phyloP scores from a whole-genome alignment of 2,329 filamentous ascomycete species.

The Claviceps quebecensis region DNA sequence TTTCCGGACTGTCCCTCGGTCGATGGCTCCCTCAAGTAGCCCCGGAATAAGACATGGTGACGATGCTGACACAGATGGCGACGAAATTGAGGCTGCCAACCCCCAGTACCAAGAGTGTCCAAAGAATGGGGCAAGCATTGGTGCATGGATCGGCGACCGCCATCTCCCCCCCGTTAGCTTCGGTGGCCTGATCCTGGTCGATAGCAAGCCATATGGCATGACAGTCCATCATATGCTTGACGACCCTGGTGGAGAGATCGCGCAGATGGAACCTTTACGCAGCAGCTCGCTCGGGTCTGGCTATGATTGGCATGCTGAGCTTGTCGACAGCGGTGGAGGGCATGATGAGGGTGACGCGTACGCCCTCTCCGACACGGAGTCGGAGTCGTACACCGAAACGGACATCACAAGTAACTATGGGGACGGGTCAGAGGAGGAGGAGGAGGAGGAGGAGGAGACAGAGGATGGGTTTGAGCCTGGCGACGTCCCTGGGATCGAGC shows the following conservation, averaged over 20 bases:
- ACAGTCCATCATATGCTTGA: conserved; percentile 96
- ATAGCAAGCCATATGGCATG: conserved; percentile 79
- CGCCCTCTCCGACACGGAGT: conserved; percentile 49
- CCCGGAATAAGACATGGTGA: conserved; percentile 7
- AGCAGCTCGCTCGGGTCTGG: conserved; percentile 25
- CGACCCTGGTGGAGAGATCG: conserved; percentile 39
- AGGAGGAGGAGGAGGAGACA: conserved; percentile 40
- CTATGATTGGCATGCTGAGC: conserved; percentile 30
- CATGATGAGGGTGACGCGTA: conserved; percentile 41
- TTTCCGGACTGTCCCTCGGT: conserved; percentile 15
- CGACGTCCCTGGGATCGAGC: conserved; percentile 65
- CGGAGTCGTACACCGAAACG: conserved; percentile 35
- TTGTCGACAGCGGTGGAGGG: conserved; percentile 25
- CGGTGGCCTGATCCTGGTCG: conserved; percentile 73
- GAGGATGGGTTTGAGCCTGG: conserved; percentile 47
- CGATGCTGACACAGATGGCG: conserved; percentile 25
- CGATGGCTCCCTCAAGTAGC: conserved; percentile 14
- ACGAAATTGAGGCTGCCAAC: conserved; percentile 41
- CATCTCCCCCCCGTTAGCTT: conserved; percentile 86
- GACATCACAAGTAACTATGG: conserved; percentile 39
- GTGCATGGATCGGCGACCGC: conserved; percentile 71
- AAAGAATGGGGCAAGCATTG: conserved; percentile 79
- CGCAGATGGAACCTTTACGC: conserved; percentile 13
- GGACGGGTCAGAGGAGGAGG: conserved; percentile 27
- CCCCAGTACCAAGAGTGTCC: conserved; percentile 67